Conservation (phyloP, 2,329 filamentous ascomycete genomes). For the Pyrenochaeta sp. region DNA sequence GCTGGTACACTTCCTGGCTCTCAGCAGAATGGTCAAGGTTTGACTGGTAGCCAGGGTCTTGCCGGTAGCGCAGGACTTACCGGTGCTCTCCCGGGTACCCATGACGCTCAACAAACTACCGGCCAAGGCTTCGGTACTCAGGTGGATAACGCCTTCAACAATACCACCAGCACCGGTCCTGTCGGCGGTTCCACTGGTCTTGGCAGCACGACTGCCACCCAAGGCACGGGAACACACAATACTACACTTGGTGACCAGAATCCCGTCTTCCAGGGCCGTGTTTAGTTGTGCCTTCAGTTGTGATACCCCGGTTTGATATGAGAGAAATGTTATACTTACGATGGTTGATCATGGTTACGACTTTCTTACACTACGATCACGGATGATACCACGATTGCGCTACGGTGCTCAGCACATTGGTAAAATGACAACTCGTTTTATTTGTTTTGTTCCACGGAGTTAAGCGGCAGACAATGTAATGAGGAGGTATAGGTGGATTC, state of each 20-base stretch:
- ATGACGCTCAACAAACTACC: neutral
- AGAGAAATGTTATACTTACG: constrained; percentile 11
- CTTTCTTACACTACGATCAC: constrained; percentile 30
- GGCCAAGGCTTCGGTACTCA: constrained; percentile 53
- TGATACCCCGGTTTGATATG: constrained; percentile 7
- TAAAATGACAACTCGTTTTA: constrained; percentile 19
- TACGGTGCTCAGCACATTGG: constrained; percentile 27
- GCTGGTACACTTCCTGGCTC: constrained; percentile 3
- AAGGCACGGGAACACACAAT: constrained; percentile 31
- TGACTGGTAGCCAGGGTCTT: neutral
- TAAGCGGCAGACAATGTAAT: constrained; percentile 21
- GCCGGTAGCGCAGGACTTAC: constrained; percentile 3
- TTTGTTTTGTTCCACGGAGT: constrained; percentile 3
- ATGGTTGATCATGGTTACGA: constrained; percentile 26
- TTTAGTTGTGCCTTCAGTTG: constrained; percentile 24
- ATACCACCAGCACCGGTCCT: constrained; percentile 12
- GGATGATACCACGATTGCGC: constrained; percentile 46
- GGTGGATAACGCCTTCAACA: constrained; percentile 55
- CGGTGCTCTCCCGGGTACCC: constrained; percentile 7
- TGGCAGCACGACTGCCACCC: constrained; percentile 18
- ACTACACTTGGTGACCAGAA: constrained; percentile 54
- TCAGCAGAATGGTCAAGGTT: constrained; percentile 4
- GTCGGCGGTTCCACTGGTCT: constrained; percentile 10
- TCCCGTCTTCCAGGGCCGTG: constrained; percentile 53
- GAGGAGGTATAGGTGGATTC: constrained; percentile 6